Evolutionary conservation across 208 protist genomes (phyloP).

Genomic region (Wallacemonas collosoma): DNA sequence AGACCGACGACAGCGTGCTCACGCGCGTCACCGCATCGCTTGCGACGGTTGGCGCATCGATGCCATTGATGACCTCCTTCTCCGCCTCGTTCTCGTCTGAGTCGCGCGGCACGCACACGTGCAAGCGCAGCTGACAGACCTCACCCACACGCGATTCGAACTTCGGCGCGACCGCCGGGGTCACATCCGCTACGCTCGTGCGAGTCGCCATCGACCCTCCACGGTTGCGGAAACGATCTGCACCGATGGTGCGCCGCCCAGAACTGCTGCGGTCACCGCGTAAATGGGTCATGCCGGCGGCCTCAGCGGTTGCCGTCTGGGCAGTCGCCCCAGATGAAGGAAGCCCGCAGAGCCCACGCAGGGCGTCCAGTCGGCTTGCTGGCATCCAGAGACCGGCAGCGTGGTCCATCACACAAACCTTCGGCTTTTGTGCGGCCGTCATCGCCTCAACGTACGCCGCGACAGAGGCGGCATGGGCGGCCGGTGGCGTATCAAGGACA

Average conservation of each 20-base stretch:
- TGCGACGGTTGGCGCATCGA: neutral
- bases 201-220: neutral
- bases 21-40: slow-evolving; percentile 7
- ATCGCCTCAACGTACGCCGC: slow-evolving; percentile 9
- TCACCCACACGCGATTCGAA: slow-evolving; percentile 12
- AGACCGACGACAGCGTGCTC: neutral
- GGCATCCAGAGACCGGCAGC: slow-evolving; percentile 4
- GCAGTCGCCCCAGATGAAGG: neutral
- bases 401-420: slow-evolving; percentile 21
- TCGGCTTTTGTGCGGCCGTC: slow-evolving; percentile 3
- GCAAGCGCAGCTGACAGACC: slow-evolving; percentile 14
- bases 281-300: neutral
- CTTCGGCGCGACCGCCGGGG: neutral
- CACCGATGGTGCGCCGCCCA: neutral
- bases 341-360: slow-evolving; percentile 12
- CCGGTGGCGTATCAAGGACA: slow-evolving; percentile 12
- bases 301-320: neutral
- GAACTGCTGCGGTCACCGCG: neutral
- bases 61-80: neutral
- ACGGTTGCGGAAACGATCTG: neutral
- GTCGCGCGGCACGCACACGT: slow-evolving; percentile 19
- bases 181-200: neutral
- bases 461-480: neutral
- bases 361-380: neutral
- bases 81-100: neutral